These are phyloP conservation scores for Postia placenta DNA, from an alignment of 768 basidiomycete genomes.

Conservation along the genomic window DNA sequence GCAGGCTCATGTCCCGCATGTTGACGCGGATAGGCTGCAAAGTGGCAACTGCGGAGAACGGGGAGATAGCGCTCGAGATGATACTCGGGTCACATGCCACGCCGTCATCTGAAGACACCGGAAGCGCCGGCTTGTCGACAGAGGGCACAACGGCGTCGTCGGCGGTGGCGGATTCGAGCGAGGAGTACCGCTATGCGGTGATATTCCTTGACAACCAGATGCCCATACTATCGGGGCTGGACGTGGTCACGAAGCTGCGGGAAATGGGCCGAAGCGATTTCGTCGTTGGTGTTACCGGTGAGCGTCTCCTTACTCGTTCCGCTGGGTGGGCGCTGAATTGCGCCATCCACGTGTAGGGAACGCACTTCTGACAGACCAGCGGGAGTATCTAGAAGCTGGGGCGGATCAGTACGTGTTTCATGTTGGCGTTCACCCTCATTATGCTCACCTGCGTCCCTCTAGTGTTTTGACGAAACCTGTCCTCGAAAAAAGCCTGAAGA, in stretches of 20 bases:
- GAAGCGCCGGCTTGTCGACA: constrained; percentile 28
- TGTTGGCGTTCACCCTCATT: neutral
- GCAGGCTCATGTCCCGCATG: constrained; percentile 75
- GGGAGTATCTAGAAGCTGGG: constrained; percentile 70
- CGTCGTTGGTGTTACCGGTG: constrained; percentile 77
- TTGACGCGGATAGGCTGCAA: constrained; percentile 72
- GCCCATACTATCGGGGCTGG: constrained; percentile 73
- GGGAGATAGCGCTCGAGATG: constrained; percentile 68
- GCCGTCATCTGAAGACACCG: constrained; percentile 23
- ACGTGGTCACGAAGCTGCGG: constrained; percentile 59
- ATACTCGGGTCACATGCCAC: constrained; percentile 33
- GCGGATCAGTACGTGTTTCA: constrained; percentile 55
- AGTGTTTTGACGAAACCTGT: constrained; percentile 82
- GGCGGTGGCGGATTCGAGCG: constrained; percentile 7
- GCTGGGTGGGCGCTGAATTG: constrained; percentile 4
- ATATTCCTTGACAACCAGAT: constrained; percentile 74
- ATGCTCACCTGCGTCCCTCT: constrained; percentile 4
- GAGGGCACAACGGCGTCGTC: constrained; percentile 4
- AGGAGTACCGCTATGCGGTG: constrained; percentile 32
- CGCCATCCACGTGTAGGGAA: constrained; percentile 15
- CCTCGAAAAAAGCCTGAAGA: constrained; percentile 44
- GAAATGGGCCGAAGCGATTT: constrained; percentile 64
- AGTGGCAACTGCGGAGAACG: constrained; percentile 82
- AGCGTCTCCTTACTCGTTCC: constrained; percentile 11
- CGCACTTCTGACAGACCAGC: constrained; percentile 49